Conservation (phyloP, 805 yeast genomes). For the Candida easanensis region DNA sequence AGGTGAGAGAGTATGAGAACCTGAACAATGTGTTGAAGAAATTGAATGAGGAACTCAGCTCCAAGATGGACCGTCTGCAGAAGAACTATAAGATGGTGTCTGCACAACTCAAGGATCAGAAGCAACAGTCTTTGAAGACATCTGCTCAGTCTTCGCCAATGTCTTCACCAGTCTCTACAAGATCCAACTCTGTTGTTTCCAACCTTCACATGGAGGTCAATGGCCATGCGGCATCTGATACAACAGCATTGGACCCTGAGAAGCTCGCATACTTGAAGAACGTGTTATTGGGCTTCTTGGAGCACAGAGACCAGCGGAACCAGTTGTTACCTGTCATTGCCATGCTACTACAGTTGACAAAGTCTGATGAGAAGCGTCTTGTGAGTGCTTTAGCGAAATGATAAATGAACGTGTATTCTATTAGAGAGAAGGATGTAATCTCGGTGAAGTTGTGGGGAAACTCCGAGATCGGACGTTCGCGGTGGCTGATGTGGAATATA, state of each 20-base stretch:
- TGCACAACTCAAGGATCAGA: constrained; percentile 40
- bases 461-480: no score
- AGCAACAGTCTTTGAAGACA: constrained; percentile 1
- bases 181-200: constrained; percentile 37
- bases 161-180: constrained; percentile 30
- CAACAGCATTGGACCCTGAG: constrained; percentile 24
- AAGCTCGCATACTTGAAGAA: constrained; percentile 81
- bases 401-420: background rate
- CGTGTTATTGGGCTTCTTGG: constrained; percentile 86
- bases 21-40: constrained; percentile 52
- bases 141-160: constrained; percentile 15
- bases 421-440: background rate
- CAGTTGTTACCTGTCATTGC: constrained; percentile 84
- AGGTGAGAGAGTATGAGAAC: constrained; percentile 53
- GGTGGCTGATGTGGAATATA: no score
- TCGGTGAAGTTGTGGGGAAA: no score
- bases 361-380: constrained; percentile 73
- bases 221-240: constrained; percentile 1
- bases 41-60: constrained; percentile 62
- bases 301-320: constrained; percentile 87
- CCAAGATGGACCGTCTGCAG: constrained; percentile 65
- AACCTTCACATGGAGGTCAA: constrained; percentile 15
- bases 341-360: constrained; percentile 64
- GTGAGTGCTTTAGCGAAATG: constrained; percentile 30
- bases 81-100: constrained; percentile 67